Evolutionary conservation across 2,329 filamentous ascomycete genomes (phyloP).

Genomic region (Endothia cerciana): DNA sequence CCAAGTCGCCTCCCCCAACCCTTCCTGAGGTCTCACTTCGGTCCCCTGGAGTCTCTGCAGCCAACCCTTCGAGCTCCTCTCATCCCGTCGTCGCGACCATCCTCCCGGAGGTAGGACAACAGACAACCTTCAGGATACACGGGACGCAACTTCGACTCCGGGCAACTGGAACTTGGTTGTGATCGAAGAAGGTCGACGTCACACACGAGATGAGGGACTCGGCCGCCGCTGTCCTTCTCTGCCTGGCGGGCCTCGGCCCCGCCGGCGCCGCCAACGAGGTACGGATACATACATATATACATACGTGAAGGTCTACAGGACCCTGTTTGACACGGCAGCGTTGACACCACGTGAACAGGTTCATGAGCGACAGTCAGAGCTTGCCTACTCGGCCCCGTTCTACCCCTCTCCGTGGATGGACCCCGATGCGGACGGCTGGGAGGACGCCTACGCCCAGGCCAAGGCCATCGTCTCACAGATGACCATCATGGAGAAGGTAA

Average conservation of each 20-base stretch:
- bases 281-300: background rate
- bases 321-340: background rate
- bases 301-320: background rate
- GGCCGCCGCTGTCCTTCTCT: slow-evolving; percentile 30
- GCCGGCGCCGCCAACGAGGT: slow-evolving; percentile 30
- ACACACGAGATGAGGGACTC: slow-evolving; percentile 34
- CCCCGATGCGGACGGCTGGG: slow-evolving; percentile 72
- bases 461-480: slow-evolving; percentile 79
- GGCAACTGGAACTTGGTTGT: background rate
- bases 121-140: background rate
- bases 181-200: background rate
- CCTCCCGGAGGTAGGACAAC: background rate
- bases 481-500: slow-evolving; percentile 88
- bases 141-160: no score
- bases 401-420: slow-evolving; percentile 91
- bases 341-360: slow-evolving; percentile 36
- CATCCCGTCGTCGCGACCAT: no score
- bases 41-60: background rate
- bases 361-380: slow-evolving; percentile 31
- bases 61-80: background rate
- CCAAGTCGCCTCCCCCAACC: background rate
- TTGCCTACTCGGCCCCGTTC: slow-evolving; percentile 58
- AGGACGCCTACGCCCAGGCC: slow-evolving; percentile 74
- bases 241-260: slow-evolving; percentile 33
- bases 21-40: background rate